Base-by-base conservation (phyloP, 2,329 filamentous ascomycete genomes). In the Madurella fahalii region DNA sequence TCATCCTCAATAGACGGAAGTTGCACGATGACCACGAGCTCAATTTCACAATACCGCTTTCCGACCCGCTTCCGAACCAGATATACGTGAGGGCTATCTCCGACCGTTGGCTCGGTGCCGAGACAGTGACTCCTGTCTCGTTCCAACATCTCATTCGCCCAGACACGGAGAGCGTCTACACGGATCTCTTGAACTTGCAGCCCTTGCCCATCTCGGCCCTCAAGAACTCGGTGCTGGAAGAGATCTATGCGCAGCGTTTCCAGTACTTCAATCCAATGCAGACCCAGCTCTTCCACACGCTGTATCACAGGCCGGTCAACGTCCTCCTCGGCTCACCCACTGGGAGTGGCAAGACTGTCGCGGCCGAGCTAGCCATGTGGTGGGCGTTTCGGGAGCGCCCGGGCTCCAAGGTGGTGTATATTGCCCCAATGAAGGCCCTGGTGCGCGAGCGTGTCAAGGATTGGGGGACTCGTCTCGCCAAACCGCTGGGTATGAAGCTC, bases 181-280 rank as follows among this genome's bases (percentile, higher is more conserved):
- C 94, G 0, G 93, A 99, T 63, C 77, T 99, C 15, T 79, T 97
- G 16, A 89, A 96, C 65, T 75, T 99, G 20, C 94, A 97, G 67
- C 94, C 94, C 2, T 76, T 99, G 3, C 88, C 93, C 0, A 84
- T 99, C 57, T 82, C 85, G 17, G 93, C 93, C 0, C 76, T 99
- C 41, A 91, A 96, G 67, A 96, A 97, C 59, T 85, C 90, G 0
- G 77, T 85, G 0, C 72, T 99, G 0, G 93, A 99, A 68, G 90
- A 94, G 57, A 81, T 99, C 1, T 99, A 99, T 65, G 85, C 80
- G 0, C 78, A 93, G 68, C 83, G 91, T 32, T 99, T 99, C 71
- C 87, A 94, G 61, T 99, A 87, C 72, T 99, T 99, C 79, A 99
- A 99, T 67, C 94, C 94, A 0, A 97, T 99, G 95, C 94, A 99